Conservation (phyloP, 2,329 filamentous ascomycete genomes). For the Sarocladium strictum region DNA sequence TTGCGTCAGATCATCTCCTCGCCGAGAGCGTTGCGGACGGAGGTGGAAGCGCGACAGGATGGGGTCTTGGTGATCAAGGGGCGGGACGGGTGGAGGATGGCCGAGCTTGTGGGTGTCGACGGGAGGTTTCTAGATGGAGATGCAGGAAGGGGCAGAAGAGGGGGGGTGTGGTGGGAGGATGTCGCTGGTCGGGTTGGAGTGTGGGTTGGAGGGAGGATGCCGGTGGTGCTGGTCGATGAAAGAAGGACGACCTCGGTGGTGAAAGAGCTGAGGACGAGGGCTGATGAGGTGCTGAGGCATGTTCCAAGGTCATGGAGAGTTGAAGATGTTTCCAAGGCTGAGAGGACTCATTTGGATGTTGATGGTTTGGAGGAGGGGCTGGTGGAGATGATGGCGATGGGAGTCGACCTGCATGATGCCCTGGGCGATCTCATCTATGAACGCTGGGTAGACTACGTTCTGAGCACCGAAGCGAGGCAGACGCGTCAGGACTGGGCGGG, state of each 20-base stretch:
- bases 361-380: background rate
- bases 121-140: background rate
- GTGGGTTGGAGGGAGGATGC: background rate
- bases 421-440: conserved; percentile 20
- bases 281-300: background rate
- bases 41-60: background rate
- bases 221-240: background rate
- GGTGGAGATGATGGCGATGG: conserved; percentile 7
- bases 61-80: background rate
- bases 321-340: background rate
- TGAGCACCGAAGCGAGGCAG: conserved; percentile 9
- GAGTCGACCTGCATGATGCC: conserved; percentile 3
- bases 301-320: background rate
- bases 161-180: background rate
- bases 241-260: background rate
- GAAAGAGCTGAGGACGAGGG: background rate
- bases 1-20: background rate
- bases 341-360: background rate
- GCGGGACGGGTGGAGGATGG: background rate
- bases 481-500: conserved; percentile 15
- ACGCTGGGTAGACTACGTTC: conserved; percentile 20
- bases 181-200: background rate
- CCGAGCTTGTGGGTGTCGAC: background rate
- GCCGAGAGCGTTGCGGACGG: background rate
- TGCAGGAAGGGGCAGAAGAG: background rate